These are phyloP conservation scores for Byssochlamys sp. DNA, from an alignment of 2,329 filamentous ascomycete genomes.

Conservation along the genomic window DNA sequence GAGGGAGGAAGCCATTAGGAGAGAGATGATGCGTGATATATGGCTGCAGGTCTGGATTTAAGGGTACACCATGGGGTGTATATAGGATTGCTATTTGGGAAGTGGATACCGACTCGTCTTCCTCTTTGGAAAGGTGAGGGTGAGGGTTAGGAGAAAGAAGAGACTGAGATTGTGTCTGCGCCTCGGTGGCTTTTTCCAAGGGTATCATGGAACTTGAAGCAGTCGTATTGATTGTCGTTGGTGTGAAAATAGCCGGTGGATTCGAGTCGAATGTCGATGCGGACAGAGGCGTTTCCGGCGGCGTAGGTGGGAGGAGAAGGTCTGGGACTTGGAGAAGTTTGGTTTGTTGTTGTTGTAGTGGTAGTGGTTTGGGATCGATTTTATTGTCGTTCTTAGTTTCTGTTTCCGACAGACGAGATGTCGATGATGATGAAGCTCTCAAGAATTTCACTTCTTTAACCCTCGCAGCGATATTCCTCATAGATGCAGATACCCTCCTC, in stretches of 20 bases:
- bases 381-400: neutral
- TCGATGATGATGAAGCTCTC: neutral
- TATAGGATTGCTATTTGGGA: conserved; percentile 38
- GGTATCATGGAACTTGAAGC: too few relatives aligned
- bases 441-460: neutral
- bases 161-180: too few relatives aligned
- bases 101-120: conserved; percentile 16
- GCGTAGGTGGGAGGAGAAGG: neutral
- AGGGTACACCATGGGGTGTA: conserved; percentile 31
- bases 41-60: conserved; percentile 33
- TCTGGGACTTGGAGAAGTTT: neutral
- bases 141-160: conserved; percentile 1
- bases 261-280: conserved; percentile 1
- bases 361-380: neutral
- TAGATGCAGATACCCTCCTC: neutral
- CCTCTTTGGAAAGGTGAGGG: neutral
- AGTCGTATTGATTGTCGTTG: neutral
- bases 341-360: neutral
- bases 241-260: neutral
- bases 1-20: conserved; percentile 17
- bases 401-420: neutral
- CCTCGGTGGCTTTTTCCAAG: too few relatives aligned
- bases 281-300: neutral
- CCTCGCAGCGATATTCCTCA: neutral
- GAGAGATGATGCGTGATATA: conserved; percentile 42